A percentile compares a stretch with the other conserved stretches of the same genome.
These are phyloP conservation scores for Zoysia matrella DNA, from an alignment of 202 grass and related monocot species.

Conservation along the genomic window DNA sequence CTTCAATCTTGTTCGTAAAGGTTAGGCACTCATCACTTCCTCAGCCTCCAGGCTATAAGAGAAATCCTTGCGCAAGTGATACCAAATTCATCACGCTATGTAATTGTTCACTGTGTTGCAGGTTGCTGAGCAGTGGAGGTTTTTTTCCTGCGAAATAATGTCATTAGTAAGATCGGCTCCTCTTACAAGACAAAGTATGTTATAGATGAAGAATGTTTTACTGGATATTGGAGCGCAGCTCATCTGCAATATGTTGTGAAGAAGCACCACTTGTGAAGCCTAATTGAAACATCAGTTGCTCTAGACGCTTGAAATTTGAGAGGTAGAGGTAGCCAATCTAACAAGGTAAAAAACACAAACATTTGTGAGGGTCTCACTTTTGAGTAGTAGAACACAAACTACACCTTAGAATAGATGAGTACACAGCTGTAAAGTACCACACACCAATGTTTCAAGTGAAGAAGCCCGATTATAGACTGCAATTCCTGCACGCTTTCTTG, in stretches of 20 bases:
- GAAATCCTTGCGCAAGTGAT: background rate
- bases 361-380: slow-evolving; percentile 2
- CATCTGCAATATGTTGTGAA: too few species aligned
- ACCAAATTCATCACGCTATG: background rate
- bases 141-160: slow-evolving; percentile 54
- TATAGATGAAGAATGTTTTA: background rate
- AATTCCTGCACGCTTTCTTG: too few species aligned
- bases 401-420: background rate
- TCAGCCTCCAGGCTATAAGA: background rate
- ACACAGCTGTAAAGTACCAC: too few species aligned
- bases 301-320: slow-evolving; percentile 57
- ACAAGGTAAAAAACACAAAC: slow-evolving; percentile 11
- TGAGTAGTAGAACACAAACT: background rate
- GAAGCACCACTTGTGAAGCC: too few species aligned
- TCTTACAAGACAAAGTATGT: background rate
- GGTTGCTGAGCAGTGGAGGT: slow-evolving; percentile 30
- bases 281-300: too few species aligned
- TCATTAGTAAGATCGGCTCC: background rate
- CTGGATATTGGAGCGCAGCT: too few species aligned
- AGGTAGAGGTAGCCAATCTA: slow-evolving; percentile 96
- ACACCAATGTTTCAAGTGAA: too few species aligned
- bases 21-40: too few species aligned
- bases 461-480: too few species aligned
- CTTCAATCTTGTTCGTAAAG: background rate
- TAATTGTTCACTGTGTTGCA: slow-evolving; percentile 22